These are phyloP conservation scores for Boehmeria nivea DNA, from an alignment of 306 rosid genomes.

Conservation along the genomic window DNA sequence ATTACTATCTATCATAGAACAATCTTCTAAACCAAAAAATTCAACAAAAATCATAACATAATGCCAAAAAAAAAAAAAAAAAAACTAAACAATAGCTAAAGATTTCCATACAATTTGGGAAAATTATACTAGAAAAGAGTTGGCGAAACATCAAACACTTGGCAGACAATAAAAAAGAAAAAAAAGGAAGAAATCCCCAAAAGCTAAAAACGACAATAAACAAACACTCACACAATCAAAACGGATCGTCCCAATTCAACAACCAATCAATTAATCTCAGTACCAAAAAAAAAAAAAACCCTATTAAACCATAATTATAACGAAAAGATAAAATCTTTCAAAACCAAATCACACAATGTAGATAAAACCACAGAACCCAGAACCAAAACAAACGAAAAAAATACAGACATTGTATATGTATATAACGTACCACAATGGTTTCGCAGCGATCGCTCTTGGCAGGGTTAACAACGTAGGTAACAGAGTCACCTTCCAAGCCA, in stretches of 20 bases:
- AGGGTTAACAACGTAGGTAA: constrained; percentile 49
- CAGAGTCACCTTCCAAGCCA: constrained; percentile 67
- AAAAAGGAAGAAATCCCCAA: background rate
- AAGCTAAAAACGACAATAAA: background rate
- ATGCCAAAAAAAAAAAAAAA: too few relatives aligned
- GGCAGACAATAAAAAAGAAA: too few relatives aligned
- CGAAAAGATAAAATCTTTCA: background rate
- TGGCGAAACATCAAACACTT: constrained; percentile 1
- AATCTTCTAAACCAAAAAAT: constrained; percentile 13
- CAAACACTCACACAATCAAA: background rate
- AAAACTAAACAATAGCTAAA: background rate
- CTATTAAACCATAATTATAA: background rate
- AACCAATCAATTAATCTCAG: background rate
- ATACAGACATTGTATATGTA: constrained; percentile 2
- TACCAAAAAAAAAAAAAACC: background rate
- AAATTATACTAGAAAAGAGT: background rate
- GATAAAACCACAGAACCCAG: background rate
- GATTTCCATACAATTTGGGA: too few relatives aligned
- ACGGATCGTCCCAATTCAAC: too few relatives aligned
- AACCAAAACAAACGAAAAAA: background rate
- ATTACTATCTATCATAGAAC: background rate
- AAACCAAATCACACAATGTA: background rate
- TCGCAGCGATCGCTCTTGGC: constrained; percentile 32
- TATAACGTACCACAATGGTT: constrained; percentile 51
- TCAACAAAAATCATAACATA: background rate